Percentiles rank a stretch among this genome's conserved stretches.
phyloP scores from a whole-genome alignment of 2,329 filamentous ascomycete species.

The Epichloe elymi region DNA sequence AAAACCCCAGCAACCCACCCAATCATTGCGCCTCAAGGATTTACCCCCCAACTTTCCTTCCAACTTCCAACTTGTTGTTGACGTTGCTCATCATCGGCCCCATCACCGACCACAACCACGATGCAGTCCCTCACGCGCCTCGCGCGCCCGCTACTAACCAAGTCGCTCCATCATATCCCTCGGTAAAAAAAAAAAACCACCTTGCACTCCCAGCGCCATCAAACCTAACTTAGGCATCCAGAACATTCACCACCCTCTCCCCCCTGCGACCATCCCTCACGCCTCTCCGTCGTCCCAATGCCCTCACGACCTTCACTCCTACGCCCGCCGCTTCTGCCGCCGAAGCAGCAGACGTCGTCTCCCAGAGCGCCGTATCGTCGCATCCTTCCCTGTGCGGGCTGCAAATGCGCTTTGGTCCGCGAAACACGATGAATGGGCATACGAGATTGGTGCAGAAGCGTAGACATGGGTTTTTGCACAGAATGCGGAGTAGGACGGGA shows the following conservation, averaged over 20 bases:
- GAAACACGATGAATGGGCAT: slow-evolving; percentile 41
- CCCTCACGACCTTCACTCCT: slow-evolving; percentile 19
- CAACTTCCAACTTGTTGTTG: too few relatives aligned
- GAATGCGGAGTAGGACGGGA: slow-evolving; percentile 36
- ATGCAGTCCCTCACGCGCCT: slow-evolving; percentile 19
- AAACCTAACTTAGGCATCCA: slow-evolving; percentile 10
- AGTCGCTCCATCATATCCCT: slow-evolving; percentile 12
- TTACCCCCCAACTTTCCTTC: not conserved
- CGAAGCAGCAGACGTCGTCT: slow-evolving; percentile 29
- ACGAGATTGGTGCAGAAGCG: slow-evolving; percentile 46
- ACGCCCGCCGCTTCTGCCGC: slow-evolving; percentile 10
- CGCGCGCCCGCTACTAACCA: slow-evolving; percentile 15
- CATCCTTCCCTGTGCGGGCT: slow-evolving; percentile 37
- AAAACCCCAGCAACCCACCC: not conserved
- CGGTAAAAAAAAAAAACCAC: slow-evolving; percentile 11
- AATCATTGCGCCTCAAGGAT: not conserved
- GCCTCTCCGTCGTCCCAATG: slow-evolving; percentile 19
- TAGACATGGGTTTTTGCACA: slow-evolving; percentile 42
- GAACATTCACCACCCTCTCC: slow-evolving; percentile 36
- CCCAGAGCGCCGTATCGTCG: slow-evolving; percentile 30
- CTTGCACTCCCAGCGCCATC: not conserved
- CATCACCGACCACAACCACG: not conserved
- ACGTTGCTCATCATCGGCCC: not conserved
- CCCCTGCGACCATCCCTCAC: slow-evolving; percentile 33
- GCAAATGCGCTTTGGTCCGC: slow-evolving; percentile 46